A percentile compares a stretch with the other conserved stretches of the same genome.
phyloP scores from a whole-genome alignment of 2,329 filamentous ascomycete genomes.

The Periglandula ipomoeae region DNA sequence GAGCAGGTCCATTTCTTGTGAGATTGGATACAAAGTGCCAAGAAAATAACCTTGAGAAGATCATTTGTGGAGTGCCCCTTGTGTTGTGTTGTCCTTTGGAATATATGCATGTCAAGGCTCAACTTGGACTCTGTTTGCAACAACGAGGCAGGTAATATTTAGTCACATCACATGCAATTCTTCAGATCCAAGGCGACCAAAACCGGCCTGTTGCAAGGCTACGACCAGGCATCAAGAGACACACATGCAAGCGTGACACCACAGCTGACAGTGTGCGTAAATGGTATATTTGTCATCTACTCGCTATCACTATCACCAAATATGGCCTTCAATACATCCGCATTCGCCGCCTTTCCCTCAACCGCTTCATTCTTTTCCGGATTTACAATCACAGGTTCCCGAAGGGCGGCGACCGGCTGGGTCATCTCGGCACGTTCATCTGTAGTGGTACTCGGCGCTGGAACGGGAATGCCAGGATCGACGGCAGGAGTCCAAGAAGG shows the following conservation, averaged over 20 bases:
- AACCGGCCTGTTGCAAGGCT: too few relatives aligned
- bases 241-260: too few relatives aligned
- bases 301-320: slow-evolving; percentile 83
- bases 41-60: too few relatives aligned
- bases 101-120: too few relatives aligned
- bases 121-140: too few relatives aligned
- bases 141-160: too few relatives aligned
- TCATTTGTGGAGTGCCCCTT: too few relatives aligned
- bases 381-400: slow-evolving; percentile 40
- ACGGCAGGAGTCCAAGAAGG: not conserved
- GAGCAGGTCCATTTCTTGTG: not conserved
- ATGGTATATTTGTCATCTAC: slow-evolving; percentile 9
- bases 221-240: too few relatives aligned
- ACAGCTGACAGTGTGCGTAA: not conserved
- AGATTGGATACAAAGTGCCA: not conserved
- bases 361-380: slow-evolving; percentile 59
- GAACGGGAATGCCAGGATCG: not conserved
- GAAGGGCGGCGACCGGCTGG: not conserved
- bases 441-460: not conserved
- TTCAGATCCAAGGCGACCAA: too few relatives aligned
- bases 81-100: too few relatives aligned
- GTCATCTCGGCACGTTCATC: not conserved
- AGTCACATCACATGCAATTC: too few relatives aligned
- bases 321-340: slow-evolving; percentile 82
- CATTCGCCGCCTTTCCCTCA: slow-evolving; percentile 63